A percentile compares a stretch with the other conserved stretches of the same genome.
Conservation (phyloP, 2,329 filamentous ascomycete genomes). For the Cladosporium sp. region DNA sequence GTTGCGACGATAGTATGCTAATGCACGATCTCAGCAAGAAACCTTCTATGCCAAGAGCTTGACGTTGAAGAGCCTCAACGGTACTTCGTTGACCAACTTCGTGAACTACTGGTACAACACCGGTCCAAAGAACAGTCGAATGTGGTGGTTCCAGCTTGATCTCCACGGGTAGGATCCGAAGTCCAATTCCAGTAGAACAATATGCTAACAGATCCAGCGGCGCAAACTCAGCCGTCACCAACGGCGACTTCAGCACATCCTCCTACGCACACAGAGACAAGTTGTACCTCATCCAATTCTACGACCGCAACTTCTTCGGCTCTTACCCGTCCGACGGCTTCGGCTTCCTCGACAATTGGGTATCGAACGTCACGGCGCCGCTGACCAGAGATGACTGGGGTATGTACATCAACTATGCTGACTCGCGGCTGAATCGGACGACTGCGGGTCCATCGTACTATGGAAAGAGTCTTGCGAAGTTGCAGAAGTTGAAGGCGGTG, state of each 20-base stretch:
- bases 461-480: background rate
- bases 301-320: conserved; percentile 12
- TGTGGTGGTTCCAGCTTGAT: conserved; percentile 16
- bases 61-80: conserved; percentile 15
- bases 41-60: conserved; percentile 17
- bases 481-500: conserved; percentile 6
- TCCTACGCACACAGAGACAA: conserved; percentile 17
- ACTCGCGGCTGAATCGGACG: conserved; percentile 12
- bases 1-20: background rate
- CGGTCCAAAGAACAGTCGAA: conserved; percentile 9
- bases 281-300: conserved; percentile 17
- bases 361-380: conserved; percentile 10
- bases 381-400: conserved; percentile 12
- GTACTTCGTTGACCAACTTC: conserved; percentile 13
- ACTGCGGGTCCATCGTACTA: conserved; percentile 1
- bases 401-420: conserved; percentile 18
- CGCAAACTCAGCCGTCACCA: conserved; percentile 13
- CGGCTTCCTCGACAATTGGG: conserved; percentile 14
- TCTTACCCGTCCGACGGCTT: conserved; percentile 12
- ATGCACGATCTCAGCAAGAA: conserved; percentile 8
- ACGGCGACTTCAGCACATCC: conserved; percentile 13
- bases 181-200: background rate
- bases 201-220: background rate
- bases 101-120: conserved; percentile 15
- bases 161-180: conserved; percentile 1